phyloP scores from a whole-genome alignment of 2,329 filamentous ascomycete species.

The Hymenoscyphus fraxineus region DNA sequence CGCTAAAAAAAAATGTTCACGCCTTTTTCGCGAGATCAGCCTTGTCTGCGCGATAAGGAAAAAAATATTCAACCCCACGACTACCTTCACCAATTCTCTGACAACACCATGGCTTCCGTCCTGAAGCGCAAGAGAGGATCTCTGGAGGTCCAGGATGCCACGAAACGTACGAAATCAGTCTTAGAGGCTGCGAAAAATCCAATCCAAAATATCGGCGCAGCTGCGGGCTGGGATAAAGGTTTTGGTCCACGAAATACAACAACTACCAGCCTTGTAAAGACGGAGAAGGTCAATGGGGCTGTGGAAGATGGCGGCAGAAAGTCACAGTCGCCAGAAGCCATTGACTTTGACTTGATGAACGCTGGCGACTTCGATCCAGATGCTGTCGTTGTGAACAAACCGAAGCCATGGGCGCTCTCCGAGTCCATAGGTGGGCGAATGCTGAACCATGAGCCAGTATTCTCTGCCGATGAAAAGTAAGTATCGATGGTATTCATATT shows the following conservation, averaged over 20 bases:
- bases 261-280: background rate
- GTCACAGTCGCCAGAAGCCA: slow-evolving; percentile 18
- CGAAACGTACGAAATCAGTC: slow-evolving; percentile 31
- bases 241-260: slow-evolving; percentile 24
- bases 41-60: slow-evolving; percentile 19
- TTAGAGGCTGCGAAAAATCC: slow-evolving; percentile 17
- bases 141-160: slow-evolving; percentile 29
- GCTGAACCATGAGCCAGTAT: slow-evolving; percentile 60
- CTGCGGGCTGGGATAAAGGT: slow-evolving; percentile 29
- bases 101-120: slow-evolving; percentile 35
- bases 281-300: slow-evolving; percentile 15
- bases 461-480: slow-evolving; percentile 59
- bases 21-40: slow-evolving; percentile 16
- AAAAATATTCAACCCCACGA: slow-evolving; percentile 15
- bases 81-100: slow-evolving; percentile 28
- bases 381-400: slow-evolving; percentile 19
- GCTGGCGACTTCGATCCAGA: slow-evolving; percentile 6
- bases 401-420: slow-evolving; percentile 53
- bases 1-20: slow-evolving; percentile 15
- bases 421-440: slow-evolving; percentile 63
- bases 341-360: slow-evolving; percentile 24
- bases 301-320: slow-evolving; percentile 10
- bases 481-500: slow-evolving; percentile 21
- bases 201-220: slow-evolving; percentile 16
- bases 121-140: slow-evolving; percentile 37